Conservation (phyloP, 1,284 basidiomycete genomes). For the Trametes hirsuta region DNA sequence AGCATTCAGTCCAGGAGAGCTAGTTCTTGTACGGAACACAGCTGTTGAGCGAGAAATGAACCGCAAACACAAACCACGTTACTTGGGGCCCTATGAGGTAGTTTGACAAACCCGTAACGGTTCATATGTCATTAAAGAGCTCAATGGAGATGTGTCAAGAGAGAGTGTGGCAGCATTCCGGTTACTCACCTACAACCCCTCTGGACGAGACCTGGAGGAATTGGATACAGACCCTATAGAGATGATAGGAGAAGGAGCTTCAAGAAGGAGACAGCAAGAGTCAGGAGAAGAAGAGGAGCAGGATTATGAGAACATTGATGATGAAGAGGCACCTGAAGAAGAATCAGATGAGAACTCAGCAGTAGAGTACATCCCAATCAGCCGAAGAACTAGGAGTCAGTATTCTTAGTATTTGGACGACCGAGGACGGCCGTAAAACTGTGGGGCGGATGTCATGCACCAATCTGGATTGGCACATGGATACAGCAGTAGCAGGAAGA, state of each 20-base stretch:
- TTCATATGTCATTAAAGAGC: constrained; percentile 32
- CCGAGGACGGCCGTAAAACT: too few species aligned
- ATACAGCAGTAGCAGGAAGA: too few species aligned
- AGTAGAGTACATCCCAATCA: too few species aligned
- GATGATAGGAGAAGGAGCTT: neutral
- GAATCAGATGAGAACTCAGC: too few species aligned
- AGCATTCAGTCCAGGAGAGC: neutral
- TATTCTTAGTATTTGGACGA: too few species aligned
- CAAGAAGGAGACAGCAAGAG: too few species aligned
- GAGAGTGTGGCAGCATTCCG: constrained; percentile 3
- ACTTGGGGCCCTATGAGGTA: constrained; percentile 21
- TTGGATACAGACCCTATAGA: neutral
- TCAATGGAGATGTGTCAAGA: constrained; percentile 3
- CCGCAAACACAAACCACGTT: constrained; percentile 1
- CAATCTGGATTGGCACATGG: too few species aligned
- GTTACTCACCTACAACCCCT: neutral
- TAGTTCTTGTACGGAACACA: neutral
- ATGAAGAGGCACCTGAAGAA: too few species aligned
- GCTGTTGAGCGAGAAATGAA: constrained; percentile 3
- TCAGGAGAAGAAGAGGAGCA: too few species aligned
- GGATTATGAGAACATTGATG: too few species aligned
- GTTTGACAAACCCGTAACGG: constrained; percentile 28
- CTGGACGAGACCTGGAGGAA: neutral
- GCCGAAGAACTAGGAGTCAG: too few species aligned
- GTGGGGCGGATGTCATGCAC: too few species aligned